Conservation (phyloP, 2,329 filamentous ascomycete genomes). For the Penicillium sp. region DNA sequence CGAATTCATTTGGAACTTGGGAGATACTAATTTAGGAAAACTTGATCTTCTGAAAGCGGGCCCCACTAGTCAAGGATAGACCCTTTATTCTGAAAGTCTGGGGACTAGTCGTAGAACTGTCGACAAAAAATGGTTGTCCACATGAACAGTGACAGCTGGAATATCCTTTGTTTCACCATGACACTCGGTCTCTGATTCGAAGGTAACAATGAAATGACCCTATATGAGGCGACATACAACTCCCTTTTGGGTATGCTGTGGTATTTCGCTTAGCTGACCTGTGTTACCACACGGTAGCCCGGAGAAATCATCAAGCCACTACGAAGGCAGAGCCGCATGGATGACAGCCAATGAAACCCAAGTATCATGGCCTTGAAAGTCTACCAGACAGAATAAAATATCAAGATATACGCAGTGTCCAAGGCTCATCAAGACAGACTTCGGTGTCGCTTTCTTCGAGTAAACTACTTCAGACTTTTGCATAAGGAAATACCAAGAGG, state of each 20-base stretch:
- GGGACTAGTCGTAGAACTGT: neutral
- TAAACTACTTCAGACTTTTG: too few relatives aligned
- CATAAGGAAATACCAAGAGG: too few relatives aligned
- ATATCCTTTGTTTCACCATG: neutral
- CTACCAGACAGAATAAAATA: neutral
- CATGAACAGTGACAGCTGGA: neutral
- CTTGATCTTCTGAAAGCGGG: neutral
- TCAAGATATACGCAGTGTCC: too few relatives aligned
- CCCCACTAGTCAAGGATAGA: neutral
- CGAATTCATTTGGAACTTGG: neutral
- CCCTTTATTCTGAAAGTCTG: neutral
- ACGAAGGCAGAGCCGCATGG: neutral
- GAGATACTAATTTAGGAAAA: neutral
- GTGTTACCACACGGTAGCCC: neutral
- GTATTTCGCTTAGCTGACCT: neutral
- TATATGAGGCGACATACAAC: neutral
- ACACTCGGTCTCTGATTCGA: neutral
- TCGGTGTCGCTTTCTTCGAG: too few relatives aligned
- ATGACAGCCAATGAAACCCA: neutral
- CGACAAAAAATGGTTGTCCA: neutral
- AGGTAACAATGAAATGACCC: neutral
- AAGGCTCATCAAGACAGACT: too few relatives aligned
- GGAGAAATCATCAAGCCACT: neutral
- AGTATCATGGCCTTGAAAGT: neutral
- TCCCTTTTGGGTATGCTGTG: neutral